Percentiles rank a stretch among this genome's conserved stretches.
These are phyloP conservation scores for Trametes cubensis DNA, from an alignment of 768 basidiomycete genomes.

Conservation along the genomic window DNA sequence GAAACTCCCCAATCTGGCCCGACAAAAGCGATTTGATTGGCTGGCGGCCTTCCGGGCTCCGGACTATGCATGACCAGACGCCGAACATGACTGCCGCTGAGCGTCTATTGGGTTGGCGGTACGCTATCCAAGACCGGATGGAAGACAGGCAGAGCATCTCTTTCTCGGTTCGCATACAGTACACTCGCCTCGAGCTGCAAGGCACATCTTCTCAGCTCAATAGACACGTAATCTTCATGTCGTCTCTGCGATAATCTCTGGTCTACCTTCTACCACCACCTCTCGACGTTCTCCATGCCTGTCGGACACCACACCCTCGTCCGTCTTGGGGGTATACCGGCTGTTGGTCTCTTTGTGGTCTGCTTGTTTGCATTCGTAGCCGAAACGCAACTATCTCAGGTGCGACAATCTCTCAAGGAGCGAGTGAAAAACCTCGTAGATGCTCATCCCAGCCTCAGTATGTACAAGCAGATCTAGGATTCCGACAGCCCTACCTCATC, in stretches of 20 bases:
- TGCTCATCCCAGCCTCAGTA: conserved; percentile 48
- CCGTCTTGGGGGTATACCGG: conserved; percentile 48
- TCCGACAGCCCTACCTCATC: conserved; percentile 86
- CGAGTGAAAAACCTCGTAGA: too few relatives aligned
- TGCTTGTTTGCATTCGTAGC: conserved; percentile 72
- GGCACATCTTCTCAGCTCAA: not conserved
- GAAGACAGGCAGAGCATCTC: not conserved
- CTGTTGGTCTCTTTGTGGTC: conserved; percentile 58
- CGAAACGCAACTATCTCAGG: conserved; percentile 80
- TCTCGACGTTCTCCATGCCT: conserved; percentile 12
- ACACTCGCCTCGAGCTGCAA: not conserved
- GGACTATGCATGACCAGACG: not conserved
- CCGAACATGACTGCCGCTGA: not conserved
- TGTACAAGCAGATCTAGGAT: conserved; percentile 75
- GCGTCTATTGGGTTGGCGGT: conserved; percentile 2
- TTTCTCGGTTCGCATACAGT: too few relatives aligned
- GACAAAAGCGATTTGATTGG: too few relatives aligned
- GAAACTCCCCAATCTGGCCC: too few relatives aligned
- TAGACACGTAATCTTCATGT: conserved; percentile 16
- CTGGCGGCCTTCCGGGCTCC: too few relatives aligned
- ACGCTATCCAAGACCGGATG: not conserved
- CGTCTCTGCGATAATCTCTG: not conserved
- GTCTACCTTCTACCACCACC: not conserved
- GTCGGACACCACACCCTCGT: conserved; percentile 18
- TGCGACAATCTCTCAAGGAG: conserved; percentile 35